Base-by-base conservation (phyloP, 2,329 filamentous ascomycete species). In the Pseudogymnoascus sp. region DNA sequence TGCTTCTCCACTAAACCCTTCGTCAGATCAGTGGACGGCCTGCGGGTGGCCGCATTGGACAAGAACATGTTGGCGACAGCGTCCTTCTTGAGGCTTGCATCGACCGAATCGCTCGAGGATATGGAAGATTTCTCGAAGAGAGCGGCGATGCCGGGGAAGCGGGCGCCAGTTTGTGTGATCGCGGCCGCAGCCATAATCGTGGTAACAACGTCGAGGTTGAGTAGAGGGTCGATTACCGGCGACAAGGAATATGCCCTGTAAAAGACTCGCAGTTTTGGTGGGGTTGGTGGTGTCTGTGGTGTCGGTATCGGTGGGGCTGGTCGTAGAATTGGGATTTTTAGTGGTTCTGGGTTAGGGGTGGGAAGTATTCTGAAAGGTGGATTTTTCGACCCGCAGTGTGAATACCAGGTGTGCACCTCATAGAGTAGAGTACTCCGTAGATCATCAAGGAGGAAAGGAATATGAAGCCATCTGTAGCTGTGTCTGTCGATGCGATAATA, bases 181-280 rank as follows among this genome's bases (percentile, higher is more conserved):
- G 48, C 48, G 48, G 48, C 48, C 48, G 48, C 48, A 55, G 48
- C 48, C 48, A 55, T 55, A 55, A 55, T 55, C 48, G 48, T 55
- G 48, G 48, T 29, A 55, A 35, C 48, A 55, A 18, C 48, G 48
- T 55, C 48, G 48, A 35, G 29, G 10, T 55, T 55, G 45, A 55
- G 45, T 55, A 18, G 13, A 55, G 48, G 48, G 48, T 55, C 48
- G n/a, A 55, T 55, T 55, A 33, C 29, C 48, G 5, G 29, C 48
- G 48, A 55, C 48, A 55, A 35, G 48, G 48, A 35, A 55, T 55
- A 35, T 55, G 29, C 29, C 48, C 48, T 55, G 48, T 55, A 55
- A 55, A 55, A 55, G 48, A 33, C 48, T 55, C 48, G 48, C 29
- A 33, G 48, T 55, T 55, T 45, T 55, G 48, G 48, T 55, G 48